Percentiles rank a stretch among this genome's conserved stretches.
phyloP scores from a whole-genome alignment of 495 filamentous ascomycete genomes.

The Chaetomidium leptoderma region DNA sequence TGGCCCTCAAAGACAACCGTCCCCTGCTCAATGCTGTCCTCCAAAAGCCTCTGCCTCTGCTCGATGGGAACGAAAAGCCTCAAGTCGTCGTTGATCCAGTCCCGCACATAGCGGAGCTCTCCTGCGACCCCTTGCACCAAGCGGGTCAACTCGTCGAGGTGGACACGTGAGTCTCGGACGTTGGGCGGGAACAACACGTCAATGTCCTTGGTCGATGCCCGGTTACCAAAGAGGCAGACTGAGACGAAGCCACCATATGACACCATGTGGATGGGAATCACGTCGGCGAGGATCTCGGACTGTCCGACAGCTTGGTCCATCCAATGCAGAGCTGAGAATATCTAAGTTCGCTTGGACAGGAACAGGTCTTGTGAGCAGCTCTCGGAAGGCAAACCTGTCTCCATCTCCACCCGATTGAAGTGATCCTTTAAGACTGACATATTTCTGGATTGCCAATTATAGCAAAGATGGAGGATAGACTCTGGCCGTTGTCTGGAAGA shows the following conservation, averaged over 20 bases:
- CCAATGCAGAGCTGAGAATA: not conserved
- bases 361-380: not conserved
- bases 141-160: not conserved
- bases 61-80: not conserved
- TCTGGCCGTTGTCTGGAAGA: too few species aligned
- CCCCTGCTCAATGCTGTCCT: conserved; percentile 4
- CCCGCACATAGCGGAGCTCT: not conserved
- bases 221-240: conserved; percentile 2
- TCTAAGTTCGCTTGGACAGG: not conserved
- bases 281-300: not conserved
- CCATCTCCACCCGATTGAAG: not conserved
- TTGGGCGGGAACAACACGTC: not conserved
- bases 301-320: not conserved
- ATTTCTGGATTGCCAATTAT: not conserved
- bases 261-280: conserved; percentile 1
- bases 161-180: not conserved
- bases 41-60: not conserved
- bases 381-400: not conserved
- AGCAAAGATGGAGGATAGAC: not conserved
- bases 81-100: conserved; percentile 4
- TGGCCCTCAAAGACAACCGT: not conserved
- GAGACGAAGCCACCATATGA: not conserved
- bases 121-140: not conserved
- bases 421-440: not conserved
- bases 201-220: conserved; percentile 1